Evolutionary conservation across 202 grass and related monocot genomes (phyloP), one percentile per base, ranked within the genome.

Genomic region (Zizania palustris): DNA sequence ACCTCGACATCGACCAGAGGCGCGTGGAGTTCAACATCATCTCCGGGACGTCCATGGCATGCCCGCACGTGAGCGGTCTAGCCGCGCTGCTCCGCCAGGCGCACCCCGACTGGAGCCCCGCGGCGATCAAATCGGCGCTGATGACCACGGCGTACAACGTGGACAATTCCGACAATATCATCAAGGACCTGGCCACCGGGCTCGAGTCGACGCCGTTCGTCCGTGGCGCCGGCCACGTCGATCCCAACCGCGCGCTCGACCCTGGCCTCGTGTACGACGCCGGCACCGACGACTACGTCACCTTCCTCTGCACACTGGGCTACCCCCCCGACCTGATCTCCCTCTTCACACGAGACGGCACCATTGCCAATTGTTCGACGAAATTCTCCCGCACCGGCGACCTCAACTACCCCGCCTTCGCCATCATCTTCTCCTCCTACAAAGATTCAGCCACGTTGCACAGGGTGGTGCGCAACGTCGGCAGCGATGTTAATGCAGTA

Each of bases 11-110:
- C 44, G 93, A 97, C 76, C 1, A 80, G 34, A 69, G 94, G 65
- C 86, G 88, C 43, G 81, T 92, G 12, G 79, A 88, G 69, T 97
- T 92, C 84, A 92, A 91, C 83, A 89, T 97, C 67, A 87, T 97
- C 63, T 97, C 93, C 0, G 93, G 93, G 9, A 97, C 93, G 2
- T 97, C 93, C 53, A 97, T 97, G 93, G 93, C 93, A 11, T 97
- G 93, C 81, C 93, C 93, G 14, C 93, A 97, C 67, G 83, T 97
- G 59, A 85, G 85, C 78, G 94, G 94, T 40, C 75, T 93, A 20
- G 91, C 86, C 2, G 94, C 91, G 41, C 71, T 93, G 63, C 82
- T 97, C 73, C 86, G 80, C 33, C 85, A 81, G 66, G 91, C 91
- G 18, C 84, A 66, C 14, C 91, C 88, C 5, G 68, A 73, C 7